phyloP scores from a whole-genome alignment of 768 basidiomycete genomes.

The Lyophyllum shimeji region DNA sequence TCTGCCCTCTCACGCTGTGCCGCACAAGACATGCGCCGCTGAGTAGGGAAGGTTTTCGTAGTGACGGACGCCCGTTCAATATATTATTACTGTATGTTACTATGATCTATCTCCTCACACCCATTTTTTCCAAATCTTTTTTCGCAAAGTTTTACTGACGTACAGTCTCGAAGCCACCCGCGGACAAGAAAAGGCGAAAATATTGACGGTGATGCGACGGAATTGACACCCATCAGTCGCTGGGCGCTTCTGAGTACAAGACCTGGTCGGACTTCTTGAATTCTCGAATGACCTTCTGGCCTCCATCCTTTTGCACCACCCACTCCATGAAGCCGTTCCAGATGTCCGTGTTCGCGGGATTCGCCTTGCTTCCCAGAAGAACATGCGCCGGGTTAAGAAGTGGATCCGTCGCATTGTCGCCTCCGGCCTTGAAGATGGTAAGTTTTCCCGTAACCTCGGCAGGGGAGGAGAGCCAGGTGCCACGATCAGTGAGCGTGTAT shows the following conservation, averaged over 20 bases:
- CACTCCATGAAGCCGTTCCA: slow-evolving; percentile 43
- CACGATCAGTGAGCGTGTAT: slow-evolving; percentile 55
- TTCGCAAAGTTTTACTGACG: too few species aligned
- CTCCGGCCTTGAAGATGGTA: slow-evolving; percentile 40
- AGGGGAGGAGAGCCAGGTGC: slow-evolving; percentile 46
- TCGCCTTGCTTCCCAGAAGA: slow-evolving; percentile 32
- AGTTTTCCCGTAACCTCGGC: slow-evolving; percentile 28
- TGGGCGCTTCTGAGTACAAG: slow-evolving; percentile 31
- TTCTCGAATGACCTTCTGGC: slow-evolving; percentile 39
- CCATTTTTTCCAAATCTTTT: too few species aligned
- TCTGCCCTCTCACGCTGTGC: too few species aligned
- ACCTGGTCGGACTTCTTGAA: slow-evolving; percentile 35
- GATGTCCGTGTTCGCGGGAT: slow-evolving; percentile 24
- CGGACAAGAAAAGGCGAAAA: too few species aligned
- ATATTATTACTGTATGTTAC: too few species aligned
- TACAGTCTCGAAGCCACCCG: too few species aligned
- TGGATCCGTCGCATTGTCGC: slow-evolving; percentile 36
- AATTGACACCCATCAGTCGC: background rate
- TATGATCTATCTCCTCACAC: too few species aligned
- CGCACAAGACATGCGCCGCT: too few species aligned
- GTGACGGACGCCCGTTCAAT: too few species aligned
- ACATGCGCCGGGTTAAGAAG: slow-evolving; percentile 44
- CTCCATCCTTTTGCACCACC: slow-evolving; percentile 38
- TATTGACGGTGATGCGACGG: too few species aligned
- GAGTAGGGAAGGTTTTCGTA: too few species aligned